Evolutionary conservation across 2,329 filamentous ascomycete species (phyloP), one percentile per base, ranked within the genome.

Genomic region (Pleomassaria siparia): DNA sequence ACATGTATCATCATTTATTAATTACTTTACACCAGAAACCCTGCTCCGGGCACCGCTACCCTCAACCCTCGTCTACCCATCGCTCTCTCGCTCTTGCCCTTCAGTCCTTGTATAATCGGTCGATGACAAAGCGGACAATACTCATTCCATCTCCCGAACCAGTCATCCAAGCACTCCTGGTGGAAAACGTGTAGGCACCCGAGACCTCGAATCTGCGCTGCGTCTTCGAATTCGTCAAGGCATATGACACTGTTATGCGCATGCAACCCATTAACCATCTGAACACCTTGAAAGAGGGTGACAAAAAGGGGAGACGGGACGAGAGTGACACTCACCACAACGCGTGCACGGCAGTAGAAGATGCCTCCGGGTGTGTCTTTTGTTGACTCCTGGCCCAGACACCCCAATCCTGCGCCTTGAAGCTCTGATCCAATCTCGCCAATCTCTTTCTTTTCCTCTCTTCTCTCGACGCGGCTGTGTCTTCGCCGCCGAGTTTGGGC

Each of bases 241-340:
- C 69, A 72, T 32, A 72, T 71, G 2, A 67, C 62, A 43, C 69
- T 72, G n/a, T n/a, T n/a, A n/a, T n/a, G n/a, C n/a, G n/a, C n/a
- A 42, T 13, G 8, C 1, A 7, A 5, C 40, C 1, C 18, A 30
- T 64, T 28, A 4, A 24, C 24, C 35, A 37, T 13, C 25, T 24
- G 20, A 28, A 36, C n/a, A 15, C 2, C n/a, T n/a, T n/a, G n/a
- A 9, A n/a, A n/a, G 26, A 16, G 26, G 24, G 24, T 18, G 3
- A 15, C n/a, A 4, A 9, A 15, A 28, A 26, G 13, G 22, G 5
- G 20, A 4, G 20, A 13, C 2, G 9, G 18, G 35, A 13, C n/a
- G 15, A 7, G 16, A 16, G 15, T 6, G 32, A 21, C 9, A 40
- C 49, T 43, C 45, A 55, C 66, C 66, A 70, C 2, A 70, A n/a